Percentiles rank a stretch among this genome's conserved stretches.
Conservation (phyloP, 768 basidiomycete species). For the Cystobasidium tubakii region DNA sequence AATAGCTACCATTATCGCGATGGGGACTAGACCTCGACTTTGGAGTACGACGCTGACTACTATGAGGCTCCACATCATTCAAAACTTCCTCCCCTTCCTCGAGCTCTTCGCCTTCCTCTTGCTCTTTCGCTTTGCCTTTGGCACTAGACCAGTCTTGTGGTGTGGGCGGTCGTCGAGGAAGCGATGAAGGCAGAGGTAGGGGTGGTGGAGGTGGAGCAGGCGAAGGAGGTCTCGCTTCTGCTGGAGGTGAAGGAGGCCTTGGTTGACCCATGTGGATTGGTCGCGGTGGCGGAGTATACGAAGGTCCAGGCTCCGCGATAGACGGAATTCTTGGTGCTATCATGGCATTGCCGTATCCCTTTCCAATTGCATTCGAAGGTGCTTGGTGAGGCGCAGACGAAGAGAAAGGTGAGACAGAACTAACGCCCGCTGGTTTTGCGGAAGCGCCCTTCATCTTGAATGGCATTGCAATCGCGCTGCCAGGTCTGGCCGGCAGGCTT, state of each 20-base stretch:
- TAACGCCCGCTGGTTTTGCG: neutral
- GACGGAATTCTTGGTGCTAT: neutral
- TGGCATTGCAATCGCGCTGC: neutral
- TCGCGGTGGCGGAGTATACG: conserved; percentile 4
- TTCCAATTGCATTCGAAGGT: neutral
- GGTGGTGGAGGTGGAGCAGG: neutral
- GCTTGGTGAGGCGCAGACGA: neutral
- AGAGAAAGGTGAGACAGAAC: neutral
- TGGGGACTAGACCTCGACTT: neutral
- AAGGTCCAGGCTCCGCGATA: neutral
- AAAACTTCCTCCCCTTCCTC: neutral
- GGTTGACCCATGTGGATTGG: neutral
- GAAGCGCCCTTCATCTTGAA: neutral
- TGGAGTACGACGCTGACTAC: neutral
- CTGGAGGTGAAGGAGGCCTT: neutral
- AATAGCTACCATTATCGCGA: no score
- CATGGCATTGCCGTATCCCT: conserved; percentile 14
- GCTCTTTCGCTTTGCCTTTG: conserved; percentile 4
- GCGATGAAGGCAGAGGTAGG: neutral
- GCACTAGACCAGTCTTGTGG: neutral
- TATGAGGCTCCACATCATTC: neutral
- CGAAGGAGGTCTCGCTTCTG: conserved; percentile 11
- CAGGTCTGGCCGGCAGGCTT: neutral
- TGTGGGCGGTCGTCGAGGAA: neutral
- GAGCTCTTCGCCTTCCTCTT: conserved; percentile 7